A percentile compares a stretch with the other conserved stretches of the same genome.
Evolutionary conservation across 495 filamentous ascomycete species (phyloP).

Genomic region (Hyaloscypha bicolor): DNA sequence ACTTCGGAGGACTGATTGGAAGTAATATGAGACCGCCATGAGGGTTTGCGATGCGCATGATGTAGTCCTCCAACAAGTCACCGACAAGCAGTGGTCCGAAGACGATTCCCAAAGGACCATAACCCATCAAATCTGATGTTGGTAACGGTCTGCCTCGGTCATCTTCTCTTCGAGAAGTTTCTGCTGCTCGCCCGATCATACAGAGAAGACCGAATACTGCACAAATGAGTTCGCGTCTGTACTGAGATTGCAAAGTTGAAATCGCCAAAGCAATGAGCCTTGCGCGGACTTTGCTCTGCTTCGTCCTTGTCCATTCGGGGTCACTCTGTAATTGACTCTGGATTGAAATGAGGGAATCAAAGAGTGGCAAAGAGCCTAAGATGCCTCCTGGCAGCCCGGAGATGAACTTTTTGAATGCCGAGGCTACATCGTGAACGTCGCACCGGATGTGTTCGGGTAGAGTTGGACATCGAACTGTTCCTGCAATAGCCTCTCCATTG

Average conservation of each 20-base stretch:
- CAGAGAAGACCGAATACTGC: slow-evolving; percentile 66
- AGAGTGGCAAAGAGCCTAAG: slow-evolving; percentile 67
- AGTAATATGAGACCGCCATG: slow-evolving; percentile 40
- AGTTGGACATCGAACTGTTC: slow-evolving; percentile 55
- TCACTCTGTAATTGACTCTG: slow-evolving; percentile 54
- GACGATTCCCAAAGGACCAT: slow-evolving; percentile 61
- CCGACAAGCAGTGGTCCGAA: slow-evolving; percentile 67
- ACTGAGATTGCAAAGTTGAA: slow-evolving; percentile 54
- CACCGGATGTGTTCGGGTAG: slow-evolving; percentile 56
- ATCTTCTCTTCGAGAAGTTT: slow-evolving; percentile 50
- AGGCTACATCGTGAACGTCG: slow-evolving; percentile 69
- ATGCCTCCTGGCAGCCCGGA: slow-evolving; percentile 74
- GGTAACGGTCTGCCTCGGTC: slow-evolving; percentile 46
- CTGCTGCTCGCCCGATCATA: slow-evolving; percentile 54
- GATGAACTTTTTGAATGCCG: slow-evolving; percentile 70
- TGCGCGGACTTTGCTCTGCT: slow-evolving; percentile 55
- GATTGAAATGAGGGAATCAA: slow-evolving; percentile 66
- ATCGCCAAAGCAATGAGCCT: slow-evolving; percentile 67
- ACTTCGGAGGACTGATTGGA: slow-evolving; percentile 32
- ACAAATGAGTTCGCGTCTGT: slow-evolving; percentile 63
- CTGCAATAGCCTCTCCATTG: slow-evolving; percentile 47
- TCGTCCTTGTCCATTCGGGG: slow-evolving; percentile 49
- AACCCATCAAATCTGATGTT: slow-evolving; percentile 59
- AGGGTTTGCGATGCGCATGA: slow-evolving; percentile 36
- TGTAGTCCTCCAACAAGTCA: slow-evolving; percentile 50